These are phyloP conservation scores for Amanita jacksonii DNA, from an alignment of 768 basidiomycete genomes.

Conservation along the genomic window DNA sequence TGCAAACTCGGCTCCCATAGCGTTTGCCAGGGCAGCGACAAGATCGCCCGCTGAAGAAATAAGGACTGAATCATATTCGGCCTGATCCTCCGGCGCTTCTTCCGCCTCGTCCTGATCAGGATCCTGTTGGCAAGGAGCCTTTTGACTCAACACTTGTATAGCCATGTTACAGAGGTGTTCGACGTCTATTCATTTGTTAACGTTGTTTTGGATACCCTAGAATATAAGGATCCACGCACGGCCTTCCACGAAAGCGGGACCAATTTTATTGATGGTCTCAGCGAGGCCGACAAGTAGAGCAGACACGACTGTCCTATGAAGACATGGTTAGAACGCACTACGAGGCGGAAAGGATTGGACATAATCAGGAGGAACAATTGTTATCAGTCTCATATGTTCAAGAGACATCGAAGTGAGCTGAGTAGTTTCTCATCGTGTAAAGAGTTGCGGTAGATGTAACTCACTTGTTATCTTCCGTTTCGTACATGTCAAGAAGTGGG, in stretches of 20 bases:
- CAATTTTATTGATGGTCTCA: conserved; percentile 87
- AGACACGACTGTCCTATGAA: conserved; percentile 72
- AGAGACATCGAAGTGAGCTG: conserved; percentile 74
- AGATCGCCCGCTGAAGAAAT: conserved; percentile 93
- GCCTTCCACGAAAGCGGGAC: conserved; percentile 74
- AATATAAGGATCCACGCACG: conserved; percentile 36
- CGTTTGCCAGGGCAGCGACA: conserved; percentile 79
- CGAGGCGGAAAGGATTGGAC: conserved; percentile 22
- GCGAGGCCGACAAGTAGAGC: conserved; percentile 81
- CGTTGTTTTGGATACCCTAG: conserved; percentile 6
- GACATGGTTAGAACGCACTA: conserved; percentile 13
- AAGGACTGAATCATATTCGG: conserved; percentile 94
- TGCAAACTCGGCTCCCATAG: conserved; percentile 77
- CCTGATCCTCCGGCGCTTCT: conserved; percentile 80
- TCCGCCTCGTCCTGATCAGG: conserved; percentile 87
- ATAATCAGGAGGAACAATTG: conserved; percentile 10
- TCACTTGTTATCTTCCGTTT: conserved; percentile 95
- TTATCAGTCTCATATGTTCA: conserved; percentile 48
- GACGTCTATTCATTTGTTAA: conserved; percentile 35
- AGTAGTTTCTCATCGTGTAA: conserved; percentile 48
- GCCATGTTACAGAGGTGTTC: conserved; percentile 76
- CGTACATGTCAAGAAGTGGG: conserved; percentile 80
- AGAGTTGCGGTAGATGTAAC: conserved; percentile 22
- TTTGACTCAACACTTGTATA: conserved; percentile 82
- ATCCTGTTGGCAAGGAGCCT: conserved; percentile 93